Conservation (phyloP, 2,329 filamentous ascomycete genomes). For the Thermothelomyces thermophilus region DNA sequence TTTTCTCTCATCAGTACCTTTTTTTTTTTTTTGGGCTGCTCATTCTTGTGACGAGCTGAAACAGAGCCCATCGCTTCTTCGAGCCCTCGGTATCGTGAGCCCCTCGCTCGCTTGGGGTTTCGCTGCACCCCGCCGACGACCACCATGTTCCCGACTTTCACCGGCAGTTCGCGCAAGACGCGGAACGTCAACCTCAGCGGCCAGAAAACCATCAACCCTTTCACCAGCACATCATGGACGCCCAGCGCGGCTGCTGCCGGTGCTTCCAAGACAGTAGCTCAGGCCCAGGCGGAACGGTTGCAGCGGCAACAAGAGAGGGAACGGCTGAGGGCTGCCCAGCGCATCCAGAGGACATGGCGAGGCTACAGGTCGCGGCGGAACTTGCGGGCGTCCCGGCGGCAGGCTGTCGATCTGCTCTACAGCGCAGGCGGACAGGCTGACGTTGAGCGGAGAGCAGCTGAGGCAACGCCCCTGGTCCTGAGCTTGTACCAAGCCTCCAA, state of each 20-base stretch:
- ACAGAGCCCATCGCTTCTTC: neutral
- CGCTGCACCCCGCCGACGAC: neutral
- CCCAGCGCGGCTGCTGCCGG: conserved; percentile 52
- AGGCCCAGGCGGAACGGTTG: conserved; percentile 79
- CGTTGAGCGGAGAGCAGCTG: conserved; percentile 31
- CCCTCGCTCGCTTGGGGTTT: neutral
- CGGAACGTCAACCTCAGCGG: conserved; percentile 94
- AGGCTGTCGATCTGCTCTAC: conserved; percentile 57
- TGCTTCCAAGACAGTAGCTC: conserved; percentile 69
- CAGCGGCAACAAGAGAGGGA: conserved; percentile 76
- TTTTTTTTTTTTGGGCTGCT: neutral
- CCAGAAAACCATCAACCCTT: conserved; percentile 67
- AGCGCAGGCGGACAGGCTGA: conserved; percentile 30
- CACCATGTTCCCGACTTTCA: conserved; percentile 86
- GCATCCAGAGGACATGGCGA: conserved; percentile 76
- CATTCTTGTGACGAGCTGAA: neutral
- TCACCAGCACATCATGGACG: conserved; percentile 56
- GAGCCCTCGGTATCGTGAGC: neutral
- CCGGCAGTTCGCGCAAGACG: conserved; percentile 74
- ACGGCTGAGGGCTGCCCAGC: conserved; percentile 63
- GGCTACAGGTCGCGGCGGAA: conserved; percentile 59
- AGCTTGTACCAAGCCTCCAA: conserved; percentile 41
- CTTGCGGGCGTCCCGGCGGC: conserved; percentile 52
- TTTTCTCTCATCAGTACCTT: too few species aligned
- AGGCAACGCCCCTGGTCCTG: conserved; percentile 43